Percentiles rank a stretch among this genome's conserved stretches.
Evolutionary conservation across 257 asterid species (phyloP).

Genomic region (Solanum habrochaites): DNA sequence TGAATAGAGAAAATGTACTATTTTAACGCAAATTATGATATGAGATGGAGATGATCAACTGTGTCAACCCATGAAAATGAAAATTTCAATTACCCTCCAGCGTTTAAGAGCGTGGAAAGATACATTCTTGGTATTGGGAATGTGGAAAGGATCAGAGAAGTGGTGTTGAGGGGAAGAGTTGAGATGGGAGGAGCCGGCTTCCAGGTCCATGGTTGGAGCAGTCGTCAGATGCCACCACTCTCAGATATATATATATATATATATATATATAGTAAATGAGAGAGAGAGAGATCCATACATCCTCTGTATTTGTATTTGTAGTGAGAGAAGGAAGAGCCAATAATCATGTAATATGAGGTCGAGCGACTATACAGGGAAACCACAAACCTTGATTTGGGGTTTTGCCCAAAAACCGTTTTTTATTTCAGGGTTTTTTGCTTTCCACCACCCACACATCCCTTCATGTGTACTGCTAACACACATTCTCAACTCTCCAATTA

Average conservation of each 20-base stretch:
- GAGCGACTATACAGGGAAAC: neutral
- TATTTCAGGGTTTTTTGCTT: neutral
- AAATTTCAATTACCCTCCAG: conserved; percentile 62
- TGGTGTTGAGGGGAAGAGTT: conserved; percentile 19
- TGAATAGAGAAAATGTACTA: neutral
- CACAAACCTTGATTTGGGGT: neutral
- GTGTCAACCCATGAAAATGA: neutral
- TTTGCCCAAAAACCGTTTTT: neutral
- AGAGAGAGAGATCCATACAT: neutral
- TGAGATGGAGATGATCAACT: neutral
- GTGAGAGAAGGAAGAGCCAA: neutral
- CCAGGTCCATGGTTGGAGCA: conserved; percentile 17
- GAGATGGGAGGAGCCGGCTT: conserved; percentile 16
- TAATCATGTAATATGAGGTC: neutral
- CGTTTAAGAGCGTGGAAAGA: conserved; percentile 62
- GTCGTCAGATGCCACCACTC: neutral
- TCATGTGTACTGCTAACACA: neutral
- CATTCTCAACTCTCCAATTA: neutral
- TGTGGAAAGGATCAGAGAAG: conserved; percentile 75
- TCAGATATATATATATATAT: neutral
- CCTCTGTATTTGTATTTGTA: neutral
- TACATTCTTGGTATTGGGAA: conserved; percentile 64
- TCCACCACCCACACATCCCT: neutral
- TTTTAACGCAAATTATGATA: neutral
- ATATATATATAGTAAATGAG: neutral